Percentiles rank a stretch among this genome's conserved stretches.
phyloP scores from a whole-genome alignment of 2,329 filamentous ascomycete genomes.

The Alternaria viburni region DNA sequence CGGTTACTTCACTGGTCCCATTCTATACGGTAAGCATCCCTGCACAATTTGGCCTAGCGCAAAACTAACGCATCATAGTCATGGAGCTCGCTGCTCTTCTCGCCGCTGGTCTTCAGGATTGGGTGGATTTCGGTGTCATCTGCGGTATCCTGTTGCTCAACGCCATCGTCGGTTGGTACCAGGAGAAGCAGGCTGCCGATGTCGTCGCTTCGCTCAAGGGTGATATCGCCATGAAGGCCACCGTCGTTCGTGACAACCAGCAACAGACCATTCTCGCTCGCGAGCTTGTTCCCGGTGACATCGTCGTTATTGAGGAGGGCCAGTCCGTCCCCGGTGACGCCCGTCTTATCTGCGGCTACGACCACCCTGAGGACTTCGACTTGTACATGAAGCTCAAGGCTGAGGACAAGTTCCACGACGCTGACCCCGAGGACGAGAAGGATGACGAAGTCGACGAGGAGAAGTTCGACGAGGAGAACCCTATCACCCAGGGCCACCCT shows the following conservation, averaged over 20 bases:
- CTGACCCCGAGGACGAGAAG: constrained; percentile 66
- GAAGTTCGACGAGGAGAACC: constrained; percentile 60
- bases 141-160: constrained; percentile 77
- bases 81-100: constrained; percentile 79
- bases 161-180: constrained; percentile 79
- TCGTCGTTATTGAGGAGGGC: constrained; percentile 76
- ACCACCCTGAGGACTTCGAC: constrained; percentile 69
- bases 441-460: constrained; percentile 66
- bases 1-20: constrained; percentile 76
- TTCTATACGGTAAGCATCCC: constrained; percentile 71
- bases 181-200: constrained; percentile 81
- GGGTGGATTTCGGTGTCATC: constrained; percentile 78
- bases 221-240: constrained; percentile 77
- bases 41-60: constrained; percentile 19
- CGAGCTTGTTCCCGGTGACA: constrained; percentile 78
- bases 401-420: constrained; percentile 59
- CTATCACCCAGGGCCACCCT: constrained; percentile 66
- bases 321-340: constrained; percentile 72
- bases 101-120: constrained; percentile 75
- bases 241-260: constrained; percentile 70
- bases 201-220: constrained; percentile 71
- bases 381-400: constrained; percentile 69
- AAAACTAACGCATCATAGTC: constrained; percentile 53
- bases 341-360: constrained; percentile 75
- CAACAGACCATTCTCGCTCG: constrained; percentile 74